Percentiles rank a stretch among this genome's conserved stretches.
Conservation (phyloP, 495 filamentous ascomycete genomes). For the Neurospora sp. region DNA sequence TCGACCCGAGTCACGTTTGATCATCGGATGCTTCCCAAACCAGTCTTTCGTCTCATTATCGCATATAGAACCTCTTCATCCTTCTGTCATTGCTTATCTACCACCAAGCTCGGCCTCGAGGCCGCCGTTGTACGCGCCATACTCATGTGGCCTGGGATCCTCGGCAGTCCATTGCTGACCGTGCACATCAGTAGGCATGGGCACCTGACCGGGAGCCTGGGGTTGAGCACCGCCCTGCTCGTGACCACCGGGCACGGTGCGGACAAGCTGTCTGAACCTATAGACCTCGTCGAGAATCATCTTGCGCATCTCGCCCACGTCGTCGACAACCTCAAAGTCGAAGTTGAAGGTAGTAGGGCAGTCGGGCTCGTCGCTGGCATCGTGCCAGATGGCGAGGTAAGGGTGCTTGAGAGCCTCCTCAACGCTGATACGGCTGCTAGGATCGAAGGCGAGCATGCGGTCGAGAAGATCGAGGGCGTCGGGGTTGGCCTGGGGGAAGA, state of each 20-base stretch:
- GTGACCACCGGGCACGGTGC: conserved; percentile 46
- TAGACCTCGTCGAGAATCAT: conserved; percentile 95
- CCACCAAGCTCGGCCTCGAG: conserved; percentile 81
- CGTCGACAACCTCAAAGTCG: conserved; percentile 91
- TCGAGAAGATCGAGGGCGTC: conserved; percentile 92
- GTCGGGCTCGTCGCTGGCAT: conserved; percentile 86
- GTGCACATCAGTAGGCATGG: conserved; percentile 60
- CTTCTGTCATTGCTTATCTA: conserved; percentile 8
- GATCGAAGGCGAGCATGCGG: conserved; percentile 95
- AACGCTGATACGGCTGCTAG: conserved; percentile 79
- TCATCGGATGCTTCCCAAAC: not conserved
- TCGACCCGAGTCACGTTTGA: not conserved
- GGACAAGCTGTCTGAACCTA: conserved; percentile 66
- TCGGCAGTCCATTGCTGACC: conserved; percentile 60
- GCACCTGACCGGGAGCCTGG: conserved; percentile 38
- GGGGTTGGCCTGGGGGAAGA: conserved; percentile 93
- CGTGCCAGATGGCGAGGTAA: conserved; percentile 97
- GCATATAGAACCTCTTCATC: not conserved
- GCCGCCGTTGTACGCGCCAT: conserved; percentile 42
- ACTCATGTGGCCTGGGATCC: conserved; percentile 83
- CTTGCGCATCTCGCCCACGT: conserved; percentile 84
- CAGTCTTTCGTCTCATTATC: not conserved
- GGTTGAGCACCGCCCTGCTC: conserved; percentile 13
- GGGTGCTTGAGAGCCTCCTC: conserved; percentile 91
- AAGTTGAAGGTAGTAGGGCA: conserved; percentile 96